Percentiles rank a stretch among this genome's conserved stretches.
Conservation (phyloP, 2,329 filamentous ascomycete genomes). For the Stagonosporopsis tanaceti region DNA sequence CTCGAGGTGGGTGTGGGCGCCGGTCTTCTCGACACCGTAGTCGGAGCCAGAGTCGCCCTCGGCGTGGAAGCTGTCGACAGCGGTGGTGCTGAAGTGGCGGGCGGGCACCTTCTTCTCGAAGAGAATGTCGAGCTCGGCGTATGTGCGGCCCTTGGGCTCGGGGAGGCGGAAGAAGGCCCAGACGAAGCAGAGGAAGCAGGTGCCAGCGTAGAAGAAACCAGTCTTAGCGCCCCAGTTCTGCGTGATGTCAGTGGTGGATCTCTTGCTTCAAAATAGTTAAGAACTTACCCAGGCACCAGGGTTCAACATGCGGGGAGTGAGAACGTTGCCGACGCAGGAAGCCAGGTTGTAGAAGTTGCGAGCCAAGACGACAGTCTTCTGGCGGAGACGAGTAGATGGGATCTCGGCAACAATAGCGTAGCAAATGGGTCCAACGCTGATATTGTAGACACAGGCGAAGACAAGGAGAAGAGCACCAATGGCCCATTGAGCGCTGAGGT, state of each 20-base stretch:
- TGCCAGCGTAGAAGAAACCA: slow-evolving; percentile 86
- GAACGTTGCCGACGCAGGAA: slow-evolving; percentile 73
- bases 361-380: slow-evolving; percentile 89
- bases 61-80: slow-evolving; percentile 37
- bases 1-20: slow-evolving; percentile 36
- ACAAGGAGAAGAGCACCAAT: slow-evolving; percentile 46
- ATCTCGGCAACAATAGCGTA: slow-evolving; percentile 89
- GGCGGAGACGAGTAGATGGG: slow-evolving; percentile 81
- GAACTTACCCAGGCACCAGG: slow-evolving; percentile 40
- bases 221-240: slow-evolving; percentile 77
- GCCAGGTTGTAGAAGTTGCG: slow-evolving; percentile 80
- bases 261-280: not conserved
- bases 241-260: not conserved
- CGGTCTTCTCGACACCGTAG: slow-evolving; percentile 34
- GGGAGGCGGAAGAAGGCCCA: slow-evolving; percentile 84
- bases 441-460: slow-evolving; percentile 76
- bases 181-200: slow-evolving; percentile 78
- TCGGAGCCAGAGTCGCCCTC: slow-evolving; percentile 29
- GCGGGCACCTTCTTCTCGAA: slow-evolving; percentile 66
- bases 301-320: slow-evolving; percentile 49
- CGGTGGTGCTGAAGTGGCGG: slow-evolving; percentile 40
- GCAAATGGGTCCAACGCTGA: slow-evolving; percentile 86
- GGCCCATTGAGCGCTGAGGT: slow-evolving; percentile 57
- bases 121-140: slow-evolving; percentile 83
- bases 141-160: slow-evolving; percentile 80